Evolutionary conservation across 257 asterid genomes (phyloP).

Genomic region (Lantana camara): DNA sequence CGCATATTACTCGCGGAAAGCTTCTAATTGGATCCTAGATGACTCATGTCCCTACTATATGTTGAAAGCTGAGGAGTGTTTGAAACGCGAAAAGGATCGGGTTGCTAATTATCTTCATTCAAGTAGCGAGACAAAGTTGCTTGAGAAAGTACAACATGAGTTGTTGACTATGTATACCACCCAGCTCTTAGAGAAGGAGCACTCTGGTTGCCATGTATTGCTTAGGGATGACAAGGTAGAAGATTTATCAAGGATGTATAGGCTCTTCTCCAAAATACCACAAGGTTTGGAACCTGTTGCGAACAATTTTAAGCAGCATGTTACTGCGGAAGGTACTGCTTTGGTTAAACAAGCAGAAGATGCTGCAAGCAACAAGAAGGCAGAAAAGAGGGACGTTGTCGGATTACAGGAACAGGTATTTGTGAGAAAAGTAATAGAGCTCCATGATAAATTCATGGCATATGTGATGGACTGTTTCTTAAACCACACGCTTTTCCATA

Average conservation of each 20-base stretch:
- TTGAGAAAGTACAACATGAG: constrained; percentile 71
- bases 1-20: constrained; percentile 65
- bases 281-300: constrained; percentile 66
- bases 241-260: constrained; percentile 64
- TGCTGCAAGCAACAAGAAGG: constrained; percentile 61
- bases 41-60: constrained; percentile 69
- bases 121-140: constrained; percentile 58
- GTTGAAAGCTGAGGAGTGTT: constrained; percentile 62
- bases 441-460: constrained; percentile 91
- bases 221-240: constrained; percentile 93
- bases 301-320: constrained; percentile 75
- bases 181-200: constrained; percentile 82
- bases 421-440: constrained; percentile 84
- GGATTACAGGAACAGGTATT: constrained; percentile 92
- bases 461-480: constrained; percentile 83
- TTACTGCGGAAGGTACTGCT: constrained; percentile 58
- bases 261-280: constrained; percentile 59
- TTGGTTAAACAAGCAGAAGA: constrained; percentile 64
- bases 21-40: constrained; percentile 63
- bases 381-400: constrained; percentile 73
- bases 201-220: constrained; percentile 92
- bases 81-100: constrained; percentile 57
- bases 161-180: constrained; percentile 57
- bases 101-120: constrained; percentile 61
- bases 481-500: constrained; percentile 93